Evolutionary conservation across 768 basidiomycete species (phyloP).

Genomic region (Cystofilobasidium capitatum): DNA sequence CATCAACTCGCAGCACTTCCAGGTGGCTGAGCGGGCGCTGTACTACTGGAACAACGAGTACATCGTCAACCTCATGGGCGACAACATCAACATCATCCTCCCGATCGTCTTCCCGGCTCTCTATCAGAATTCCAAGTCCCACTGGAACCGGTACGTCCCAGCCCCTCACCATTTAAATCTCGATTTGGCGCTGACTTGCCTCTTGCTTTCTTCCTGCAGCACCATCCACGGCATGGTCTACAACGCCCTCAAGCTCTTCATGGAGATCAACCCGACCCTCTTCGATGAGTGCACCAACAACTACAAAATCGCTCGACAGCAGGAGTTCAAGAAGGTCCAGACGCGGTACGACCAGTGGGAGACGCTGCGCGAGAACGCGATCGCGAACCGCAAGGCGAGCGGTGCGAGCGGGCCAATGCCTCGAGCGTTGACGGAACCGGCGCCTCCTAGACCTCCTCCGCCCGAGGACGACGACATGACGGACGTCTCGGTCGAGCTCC

Average conservation of each 20-base stretch:
- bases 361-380: constrained; percentile 64
- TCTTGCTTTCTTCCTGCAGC: constrained; percentile 42
- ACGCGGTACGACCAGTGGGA: constrained; percentile 84
- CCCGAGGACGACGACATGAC: constrained; percentile 77
- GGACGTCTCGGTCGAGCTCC: constrained; percentile 81
- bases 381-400: constrained; percentile 44
- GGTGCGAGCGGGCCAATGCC: constrained; percentile 47
- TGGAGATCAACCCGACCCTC: constrained; percentile 96
- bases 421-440: constrained; percentile 56
- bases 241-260: constrained; percentile 93
- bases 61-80: constrained; percentile 97
- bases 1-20: constrained; percentile 99
- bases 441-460: constrained; percentile 65
- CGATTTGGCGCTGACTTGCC: no score
- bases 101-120: constrained; percentile 96
- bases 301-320: constrained; percentile 75
- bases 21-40: constrained; percentile 92
- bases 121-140: constrained; percentile 88
- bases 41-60: constrained; percentile 99
- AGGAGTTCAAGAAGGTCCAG: constrained; percentile 79
- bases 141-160: constrained; percentile 85
- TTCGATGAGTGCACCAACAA: constrained; percentile 90
- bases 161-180: neutral
- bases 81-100: constrained; percentile 75
- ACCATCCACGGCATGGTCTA: constrained; percentile 99